Percentiles rank a stretch among this genome's conserved stretches.
phyloP scores from a whole-genome alignment of 2,329 filamentous ascomycete species.

The Cercospora sesami region DNA sequence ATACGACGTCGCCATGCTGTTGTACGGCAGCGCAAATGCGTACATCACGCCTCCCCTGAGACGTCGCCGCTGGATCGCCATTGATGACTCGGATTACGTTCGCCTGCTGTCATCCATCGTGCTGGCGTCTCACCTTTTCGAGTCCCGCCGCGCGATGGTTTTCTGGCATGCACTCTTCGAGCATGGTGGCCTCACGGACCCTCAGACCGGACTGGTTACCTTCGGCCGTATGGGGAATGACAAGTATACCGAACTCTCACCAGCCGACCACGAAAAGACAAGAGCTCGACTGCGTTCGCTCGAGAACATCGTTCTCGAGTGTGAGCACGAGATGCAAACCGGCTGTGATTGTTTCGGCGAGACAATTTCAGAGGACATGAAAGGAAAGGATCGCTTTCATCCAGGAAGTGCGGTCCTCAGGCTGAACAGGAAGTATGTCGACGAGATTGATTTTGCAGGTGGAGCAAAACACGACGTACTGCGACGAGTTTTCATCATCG shows the following conservation, averaged over 20 bases:
- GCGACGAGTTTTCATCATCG: constrained; percentile 7
- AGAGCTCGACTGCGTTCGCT: neutral
- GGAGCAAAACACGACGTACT: neutral
- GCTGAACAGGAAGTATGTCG: neutral
- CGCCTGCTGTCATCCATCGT: neutral
- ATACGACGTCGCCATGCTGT: neutral
- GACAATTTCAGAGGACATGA: neutral
- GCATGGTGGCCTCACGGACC: neutral
- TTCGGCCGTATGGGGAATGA: neutral
- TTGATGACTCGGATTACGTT: neutral
- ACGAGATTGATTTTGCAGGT: neutral
- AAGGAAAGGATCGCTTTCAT: neutral
- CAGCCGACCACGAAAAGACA: neutral
- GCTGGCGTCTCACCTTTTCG: neutral
- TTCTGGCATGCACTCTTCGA: constrained; percentile 9
- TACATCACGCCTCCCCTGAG: neutral
- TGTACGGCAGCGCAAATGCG: neutral
- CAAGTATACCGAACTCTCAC: neutral
- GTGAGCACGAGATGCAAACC: neutral
- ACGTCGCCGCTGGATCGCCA: neutral
- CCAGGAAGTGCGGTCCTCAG: neutral
- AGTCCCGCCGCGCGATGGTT: neutral
- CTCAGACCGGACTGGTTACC: neutral
- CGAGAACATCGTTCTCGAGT: neutral
- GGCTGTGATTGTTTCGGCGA: neutral